phyloP scores from a whole-genome alignment of 768 basidiomycete genomes.

The Tylopilus cervinicoccineus region DNA sequence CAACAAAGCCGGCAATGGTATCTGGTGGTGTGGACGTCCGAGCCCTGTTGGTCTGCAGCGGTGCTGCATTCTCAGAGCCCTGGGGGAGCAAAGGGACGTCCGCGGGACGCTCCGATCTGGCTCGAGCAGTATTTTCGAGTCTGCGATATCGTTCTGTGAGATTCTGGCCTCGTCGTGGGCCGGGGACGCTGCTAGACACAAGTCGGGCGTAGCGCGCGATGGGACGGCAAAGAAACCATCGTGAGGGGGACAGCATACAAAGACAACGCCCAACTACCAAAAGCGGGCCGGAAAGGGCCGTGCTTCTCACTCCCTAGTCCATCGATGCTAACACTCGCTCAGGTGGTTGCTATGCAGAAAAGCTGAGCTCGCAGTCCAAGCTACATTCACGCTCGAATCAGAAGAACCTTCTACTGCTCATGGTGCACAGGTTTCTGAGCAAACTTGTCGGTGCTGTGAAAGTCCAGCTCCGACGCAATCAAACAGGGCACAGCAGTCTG shows the following conservation, averaged over 20 bases:
- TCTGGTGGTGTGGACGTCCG: not conserved
- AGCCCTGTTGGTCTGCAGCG: not conserved
- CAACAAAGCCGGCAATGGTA: conserved; percentile 29
- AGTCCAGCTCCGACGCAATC: no score
- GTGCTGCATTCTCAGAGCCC: conserved; percentile 4
- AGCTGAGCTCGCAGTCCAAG: no score
- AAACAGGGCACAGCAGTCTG: no score
- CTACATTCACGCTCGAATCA: no score
- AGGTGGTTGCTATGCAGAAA: no score
- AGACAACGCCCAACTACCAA: no score
- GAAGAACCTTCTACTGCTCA: no score
- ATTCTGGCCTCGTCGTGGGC: conserved; percentile 48
- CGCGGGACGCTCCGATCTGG: conserved; percentile 36
- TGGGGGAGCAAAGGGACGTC: conserved; percentile 27
- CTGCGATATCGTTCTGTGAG: conserved; percentile 51
- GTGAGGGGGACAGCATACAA: conserved; percentile 19
- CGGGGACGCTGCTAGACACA: not conserved
- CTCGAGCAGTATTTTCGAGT: conserved; percentile 52
- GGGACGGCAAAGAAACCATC: conserved; percentile 3
- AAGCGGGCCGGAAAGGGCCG: no score
- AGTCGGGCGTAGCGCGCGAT: conserved; percentile 2
- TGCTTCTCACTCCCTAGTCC: no score
- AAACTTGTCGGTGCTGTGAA: no score
- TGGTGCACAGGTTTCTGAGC: no score
- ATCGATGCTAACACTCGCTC: no score